phyloP scores from a whole-genome alignment of 306 rosid species.

The Purshia tridentata region DNA sequence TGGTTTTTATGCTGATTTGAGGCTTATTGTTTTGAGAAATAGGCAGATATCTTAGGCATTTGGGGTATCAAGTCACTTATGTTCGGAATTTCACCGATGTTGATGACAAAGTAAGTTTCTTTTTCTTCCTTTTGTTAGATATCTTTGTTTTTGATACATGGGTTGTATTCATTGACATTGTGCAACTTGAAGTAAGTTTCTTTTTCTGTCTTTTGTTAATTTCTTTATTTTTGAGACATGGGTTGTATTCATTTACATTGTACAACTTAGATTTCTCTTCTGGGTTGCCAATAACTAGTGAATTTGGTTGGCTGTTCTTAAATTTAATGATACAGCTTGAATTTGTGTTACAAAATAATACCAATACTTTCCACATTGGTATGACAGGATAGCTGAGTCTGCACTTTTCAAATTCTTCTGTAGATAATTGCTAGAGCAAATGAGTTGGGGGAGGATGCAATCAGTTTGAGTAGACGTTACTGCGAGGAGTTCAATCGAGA shows the following conservation, averaged over 20 bases:
- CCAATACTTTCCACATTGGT: conserved; percentile 56
- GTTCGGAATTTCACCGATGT: conserved; percentile 98
- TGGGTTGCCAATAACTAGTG: not conserved
- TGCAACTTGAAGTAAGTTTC: conserved; percentile 44
- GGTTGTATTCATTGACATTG: not conserved
- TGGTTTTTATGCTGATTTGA: conserved; percentile 3
- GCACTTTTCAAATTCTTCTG: conserved; percentile 90
- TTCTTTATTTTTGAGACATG: not conserved
- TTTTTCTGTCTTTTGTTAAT: not conserved
- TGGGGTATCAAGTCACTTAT: conserved; percentile 77
- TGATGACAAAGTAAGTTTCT: conserved; percentile 79
- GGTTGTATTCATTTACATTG: not conserved
- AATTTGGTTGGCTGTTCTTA: conserved; percentile 13
- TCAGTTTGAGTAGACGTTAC: conserved; percentile 69
- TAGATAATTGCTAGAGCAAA: conserved; percentile 93
- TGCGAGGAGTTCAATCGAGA: conserved; percentile 79
- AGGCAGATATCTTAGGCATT: conserved; percentile 93
- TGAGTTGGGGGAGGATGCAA: conserved; percentile 84
- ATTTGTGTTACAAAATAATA: conserved; percentile 20
- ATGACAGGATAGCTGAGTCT: conserved; percentile 95
- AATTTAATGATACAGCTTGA: not conserved
- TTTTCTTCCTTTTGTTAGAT: not conserved
- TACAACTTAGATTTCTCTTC: not conserved
- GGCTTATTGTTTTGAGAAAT: conserved; percentile 25
- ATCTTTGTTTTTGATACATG: not conserved